A percentile compares a stretch with the other conserved stretches of the same genome.
Conservation (phyloP, 2,329 filamentous ascomycete species). For the Phaeosphaeria sp. region DNA sequence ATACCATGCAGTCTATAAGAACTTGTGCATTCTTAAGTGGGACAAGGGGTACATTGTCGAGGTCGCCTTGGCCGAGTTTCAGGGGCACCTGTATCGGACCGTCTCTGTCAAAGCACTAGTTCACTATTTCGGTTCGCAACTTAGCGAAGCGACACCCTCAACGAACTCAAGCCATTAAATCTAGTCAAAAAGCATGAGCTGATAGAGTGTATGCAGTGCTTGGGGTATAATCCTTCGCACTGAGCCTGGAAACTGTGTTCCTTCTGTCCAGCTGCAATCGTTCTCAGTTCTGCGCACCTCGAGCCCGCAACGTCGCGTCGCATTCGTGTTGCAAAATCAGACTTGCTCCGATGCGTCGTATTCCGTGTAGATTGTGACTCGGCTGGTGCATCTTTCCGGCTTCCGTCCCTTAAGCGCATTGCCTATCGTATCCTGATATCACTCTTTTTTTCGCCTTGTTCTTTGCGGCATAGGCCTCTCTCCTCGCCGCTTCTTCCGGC, state of each 20-base stretch:
- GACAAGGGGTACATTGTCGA: not conserved
- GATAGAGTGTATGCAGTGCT: not conserved
- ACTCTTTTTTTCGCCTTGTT: too few species aligned
- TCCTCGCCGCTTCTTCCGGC: too few species aligned
- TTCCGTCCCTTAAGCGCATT: too few species aligned
- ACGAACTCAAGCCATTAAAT: not conserved
- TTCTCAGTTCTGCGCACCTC: not conserved
- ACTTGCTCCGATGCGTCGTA: not conserved
- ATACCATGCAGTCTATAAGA: not conserved
- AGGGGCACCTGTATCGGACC: not conserved
- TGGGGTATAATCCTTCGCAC: not conserved
- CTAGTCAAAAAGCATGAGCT: not conserved
- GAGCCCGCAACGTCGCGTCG: not conserved
- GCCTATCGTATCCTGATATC: too few species aligned
- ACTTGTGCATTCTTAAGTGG: not conserved
- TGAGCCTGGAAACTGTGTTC: not conserved
- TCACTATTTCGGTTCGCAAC: not conserved
- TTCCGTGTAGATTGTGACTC: too few species aligned
- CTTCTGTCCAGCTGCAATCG: not conserved
- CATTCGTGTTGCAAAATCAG: not conserved
- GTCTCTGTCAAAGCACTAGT: not conserved
- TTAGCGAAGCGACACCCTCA: not conserved
- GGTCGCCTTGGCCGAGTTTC: not conserved
- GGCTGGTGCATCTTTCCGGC: too few species aligned
- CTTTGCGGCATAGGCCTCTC: too few species aligned